A percentile compares a stretch with the other conserved stretches of the same genome.
Conservation (phyloP, 2,329 filamentous ascomycete genomes). For the Monosporascus ibericus region DNA sequence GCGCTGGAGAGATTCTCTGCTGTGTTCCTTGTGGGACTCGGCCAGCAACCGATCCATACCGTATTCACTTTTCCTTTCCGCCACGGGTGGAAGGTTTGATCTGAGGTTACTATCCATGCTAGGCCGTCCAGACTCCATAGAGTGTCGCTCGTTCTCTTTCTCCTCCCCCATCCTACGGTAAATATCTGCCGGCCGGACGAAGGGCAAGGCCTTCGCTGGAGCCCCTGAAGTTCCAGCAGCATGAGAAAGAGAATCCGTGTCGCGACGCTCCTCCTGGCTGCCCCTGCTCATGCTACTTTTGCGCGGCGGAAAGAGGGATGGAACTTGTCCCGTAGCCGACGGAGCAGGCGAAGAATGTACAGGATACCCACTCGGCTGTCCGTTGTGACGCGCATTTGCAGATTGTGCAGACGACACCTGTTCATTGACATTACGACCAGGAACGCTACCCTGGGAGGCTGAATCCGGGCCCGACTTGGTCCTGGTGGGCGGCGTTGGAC, state of each 20-base stretch:
- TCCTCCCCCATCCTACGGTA: constrained; percentile 69
- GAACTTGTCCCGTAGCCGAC: constrained; percentile 22
- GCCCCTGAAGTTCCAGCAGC: constrained; percentile 25
- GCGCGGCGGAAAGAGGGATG: constrained; percentile 48
- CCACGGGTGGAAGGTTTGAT: constrained; percentile 25
- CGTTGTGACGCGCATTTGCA: too few species aligned
- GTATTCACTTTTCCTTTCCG: constrained; percentile 55
- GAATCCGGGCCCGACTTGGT: neutral
- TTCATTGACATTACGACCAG: too few species aligned
- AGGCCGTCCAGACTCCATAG: constrained; percentile 51
- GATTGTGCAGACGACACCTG: too few species aligned
- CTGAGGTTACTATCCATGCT: constrained; percentile 43
- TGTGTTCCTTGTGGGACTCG: constrained; percentile 7
- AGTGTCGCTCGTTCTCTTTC: constrained; percentile 47
- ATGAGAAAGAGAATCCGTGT: constrained; percentile 31
- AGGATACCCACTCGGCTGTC: too few species aligned
- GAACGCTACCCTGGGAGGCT: too few species aligned
- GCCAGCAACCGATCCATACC: constrained; percentile 39
- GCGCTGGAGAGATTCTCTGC: constrained; percentile 15
- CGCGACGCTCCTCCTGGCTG: constrained; percentile 35
- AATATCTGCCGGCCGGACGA: constrained; percentile 70
- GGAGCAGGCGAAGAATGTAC: constrained; percentile 12
- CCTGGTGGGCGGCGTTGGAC: constrained; percentile 2
- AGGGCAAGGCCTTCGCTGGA: constrained; percentile 45
- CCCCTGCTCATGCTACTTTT: constrained; percentile 61